A percentile compares a stretch with the other conserved stretches of the same genome.
phyloP scores from a whole-genome alignment of 2,329 filamentous ascomycete species.

The Neurospora sp. region DNA sequence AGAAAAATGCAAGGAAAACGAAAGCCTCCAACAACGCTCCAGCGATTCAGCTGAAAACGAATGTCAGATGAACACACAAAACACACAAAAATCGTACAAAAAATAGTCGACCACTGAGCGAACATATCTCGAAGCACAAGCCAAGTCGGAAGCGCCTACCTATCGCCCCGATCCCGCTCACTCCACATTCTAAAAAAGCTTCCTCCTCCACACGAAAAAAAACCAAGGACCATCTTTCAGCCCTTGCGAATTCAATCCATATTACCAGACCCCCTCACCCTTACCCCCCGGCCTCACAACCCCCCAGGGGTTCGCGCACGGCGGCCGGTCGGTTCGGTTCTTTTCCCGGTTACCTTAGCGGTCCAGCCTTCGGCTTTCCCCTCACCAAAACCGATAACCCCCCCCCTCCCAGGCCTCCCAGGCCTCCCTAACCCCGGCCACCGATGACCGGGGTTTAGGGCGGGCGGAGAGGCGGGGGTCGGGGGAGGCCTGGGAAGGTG shows the following conservation, averaged over 20 bases:
- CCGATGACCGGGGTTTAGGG: background rate
- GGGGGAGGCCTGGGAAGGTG: background rate
- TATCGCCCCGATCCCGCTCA: background rate
- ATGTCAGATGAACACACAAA: background rate
- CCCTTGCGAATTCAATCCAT: background rate
- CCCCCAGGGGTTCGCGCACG: background rate
- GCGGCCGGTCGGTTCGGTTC: background rate
- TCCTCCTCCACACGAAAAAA: background rate
- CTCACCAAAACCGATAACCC: background rate
- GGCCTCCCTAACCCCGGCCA: background rate
- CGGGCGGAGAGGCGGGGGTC: background rate
- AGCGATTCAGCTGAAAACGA: background rate
- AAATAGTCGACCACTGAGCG: background rate
- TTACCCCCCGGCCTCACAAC: background rate
- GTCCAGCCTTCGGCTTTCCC: background rate
- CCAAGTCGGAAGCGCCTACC: background rate
- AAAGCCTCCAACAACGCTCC: background rate
- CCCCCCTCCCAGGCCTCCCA: background rate
- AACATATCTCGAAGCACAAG: background rate
- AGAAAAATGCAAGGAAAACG: background rate
- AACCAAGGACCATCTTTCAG: background rate
- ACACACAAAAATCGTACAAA: background rate
- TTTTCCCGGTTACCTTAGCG: background rate
- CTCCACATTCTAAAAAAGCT: background rate
- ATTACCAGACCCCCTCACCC: background rate